Evolutionary conservation across 1,284 basidiomycete genomes (phyloP).

Genomic region (Kwoniella shivajii): DNA sequence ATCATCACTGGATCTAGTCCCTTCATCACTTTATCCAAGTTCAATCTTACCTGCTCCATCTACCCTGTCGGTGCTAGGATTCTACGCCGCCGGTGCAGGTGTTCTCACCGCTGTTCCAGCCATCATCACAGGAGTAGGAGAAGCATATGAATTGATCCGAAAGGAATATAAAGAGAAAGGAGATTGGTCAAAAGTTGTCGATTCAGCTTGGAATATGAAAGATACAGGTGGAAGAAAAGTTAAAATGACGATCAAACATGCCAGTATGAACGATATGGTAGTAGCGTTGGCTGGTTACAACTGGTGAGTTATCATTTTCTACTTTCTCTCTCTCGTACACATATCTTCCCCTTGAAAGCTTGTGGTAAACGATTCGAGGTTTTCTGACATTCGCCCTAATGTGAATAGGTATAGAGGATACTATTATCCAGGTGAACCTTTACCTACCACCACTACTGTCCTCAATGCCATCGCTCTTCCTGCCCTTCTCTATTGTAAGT

Average conservation of each 20-base stretch:
- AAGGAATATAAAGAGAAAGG: conserved; percentile 35
- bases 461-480: conserved; percentile 35
- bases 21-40: conserved; percentile 21
- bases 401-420: conserved; percentile 33
- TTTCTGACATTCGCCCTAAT: background rate
- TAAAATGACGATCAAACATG: conserved; percentile 44
- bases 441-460: conserved; percentile 28
- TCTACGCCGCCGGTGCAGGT: conserved; percentile 41
- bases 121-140: conserved; percentile 38
- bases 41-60: conserved; percentile 27
- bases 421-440: conserved; percentile 23
- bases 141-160: conserved; percentile 41
- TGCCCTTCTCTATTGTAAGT: conserved; percentile 38
- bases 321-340: too few species aligned
- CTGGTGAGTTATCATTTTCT: conserved; percentile 38
- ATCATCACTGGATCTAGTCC: conserved; percentile 31
- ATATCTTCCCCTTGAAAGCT: too few species aligned
- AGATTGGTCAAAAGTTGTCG: conserved; percentile 21
- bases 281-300: conserved; percentile 40
- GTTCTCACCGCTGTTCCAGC: conserved; percentile 37
- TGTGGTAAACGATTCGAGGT: background rate
- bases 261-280: conserved; percentile 43
- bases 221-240: conserved; percentile 39
- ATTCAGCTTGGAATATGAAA: conserved; percentile 31
- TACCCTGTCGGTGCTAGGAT: conserved; percentile 29